Evolutionary conservation across 2,329 filamentous ascomycete species (phyloP), one percentile per base, ranked within the genome.

Genomic region (Trichoderma asperellum): DNA sequence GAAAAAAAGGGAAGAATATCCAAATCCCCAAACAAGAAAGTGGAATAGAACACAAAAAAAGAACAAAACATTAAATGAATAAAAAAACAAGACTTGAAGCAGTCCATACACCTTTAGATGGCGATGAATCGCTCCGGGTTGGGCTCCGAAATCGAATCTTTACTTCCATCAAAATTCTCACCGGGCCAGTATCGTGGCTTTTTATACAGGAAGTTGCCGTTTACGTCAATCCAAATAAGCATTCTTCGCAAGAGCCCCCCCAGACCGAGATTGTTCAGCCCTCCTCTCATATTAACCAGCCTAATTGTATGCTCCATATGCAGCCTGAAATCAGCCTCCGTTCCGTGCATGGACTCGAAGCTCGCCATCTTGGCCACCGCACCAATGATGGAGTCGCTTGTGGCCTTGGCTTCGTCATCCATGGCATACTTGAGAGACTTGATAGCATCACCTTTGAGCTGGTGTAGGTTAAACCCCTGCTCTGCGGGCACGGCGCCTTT

Each of bases 301-400:
- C 78, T 76, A 47, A 74, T 71, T 32, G 86, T 75, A 4, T 81
- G 84, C 1, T 76, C 75, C 83, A 86, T 86, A 76, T 86, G 84
- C 4, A 81, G 79, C 62, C 79, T 75, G 70, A 83, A 86, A 16
- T 79, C 77, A 4, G 77, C 73, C 24, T 78, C 72, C 24, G 79
- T 78, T 27, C 84, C 83, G 71, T 82, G 84, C 70, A 85, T 81
- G n/a, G 83, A 83, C 72, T 86, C 84, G 73, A 84, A 86, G 70
- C 81, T 82, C 11, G 83, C 84, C 83, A 86, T 83, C 71, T 84
- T 83, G 40, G 82, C 82, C 4, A 85, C 82, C 2, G 84, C 83
- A 10, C 81, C 82, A 62, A 86, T 79, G 37, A 85, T 70, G 16
- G 79, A 79, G 72, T 85, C 83, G 70, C 75, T 80, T 7, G 79